These are phyloP conservation scores for Gossypium davidsonii DNA, from an alignment of 441 rosid species.

Conservation along the genomic window DNA sequence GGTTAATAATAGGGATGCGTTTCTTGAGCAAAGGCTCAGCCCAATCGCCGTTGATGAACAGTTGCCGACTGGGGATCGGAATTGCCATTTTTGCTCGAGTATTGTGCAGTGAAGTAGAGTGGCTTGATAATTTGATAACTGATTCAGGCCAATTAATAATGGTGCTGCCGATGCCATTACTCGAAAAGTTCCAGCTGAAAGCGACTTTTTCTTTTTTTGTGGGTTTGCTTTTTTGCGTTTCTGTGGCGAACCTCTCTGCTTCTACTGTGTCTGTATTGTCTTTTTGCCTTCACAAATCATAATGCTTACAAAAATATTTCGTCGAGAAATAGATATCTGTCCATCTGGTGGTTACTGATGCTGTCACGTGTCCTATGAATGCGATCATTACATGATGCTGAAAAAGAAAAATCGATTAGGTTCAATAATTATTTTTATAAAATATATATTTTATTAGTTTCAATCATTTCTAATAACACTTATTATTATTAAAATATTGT, in stretches of 20 bases:
- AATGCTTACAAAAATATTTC: too few species aligned
- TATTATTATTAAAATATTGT: too few species aligned
- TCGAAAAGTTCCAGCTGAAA: background rate
- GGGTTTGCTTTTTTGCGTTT: background rate
- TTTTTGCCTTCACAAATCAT: background rate
- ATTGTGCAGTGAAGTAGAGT: background rate
- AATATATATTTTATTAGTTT: too few species aligned
- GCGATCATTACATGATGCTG: too few species aligned
- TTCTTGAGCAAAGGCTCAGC: conserved; percentile 53
- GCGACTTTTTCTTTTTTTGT: background rate
- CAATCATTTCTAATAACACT: too few species aligned
- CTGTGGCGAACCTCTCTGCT: background rate
- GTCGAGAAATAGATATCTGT: too few species aligned
- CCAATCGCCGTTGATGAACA: conserved; percentile 89
- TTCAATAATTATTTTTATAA: too few species aligned
- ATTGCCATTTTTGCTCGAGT: conserved; percentile 35
- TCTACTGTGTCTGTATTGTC: background rate
- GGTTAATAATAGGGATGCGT: conserved; percentile 75
- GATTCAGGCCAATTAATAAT: background rate
- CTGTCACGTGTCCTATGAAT: too few species aligned
- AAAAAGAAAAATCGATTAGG: too few species aligned
- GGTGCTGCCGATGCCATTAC: background rate
- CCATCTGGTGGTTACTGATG: too few species aligned
- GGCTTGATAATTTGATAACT: background rate
- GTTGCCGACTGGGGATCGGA: conserved; percentile 56